These are phyloP conservation scores for Globisporangium irregulare DNA, from an alignment of 352 stramenopile genomes.

Conservation along the genomic window DNA sequence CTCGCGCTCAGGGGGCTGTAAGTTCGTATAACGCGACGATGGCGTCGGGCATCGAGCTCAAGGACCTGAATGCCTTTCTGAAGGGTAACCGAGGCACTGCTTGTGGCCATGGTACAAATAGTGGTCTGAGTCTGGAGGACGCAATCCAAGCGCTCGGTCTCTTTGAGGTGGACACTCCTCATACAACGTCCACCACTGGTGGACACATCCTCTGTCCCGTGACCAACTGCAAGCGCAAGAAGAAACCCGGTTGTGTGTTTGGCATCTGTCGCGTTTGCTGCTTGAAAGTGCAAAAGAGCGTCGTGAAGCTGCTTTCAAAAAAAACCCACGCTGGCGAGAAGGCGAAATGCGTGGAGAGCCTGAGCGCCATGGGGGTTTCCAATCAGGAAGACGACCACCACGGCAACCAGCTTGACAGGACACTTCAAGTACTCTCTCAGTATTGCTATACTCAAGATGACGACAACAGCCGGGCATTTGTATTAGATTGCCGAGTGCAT, in stretches of 20 bases:
- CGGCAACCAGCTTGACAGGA: slow-evolving; percentile 11
- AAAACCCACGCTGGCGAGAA: slow-evolving; percentile 15
- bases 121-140: slow-evolving; percentile 18
- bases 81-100: slow-evolving; percentile 14
- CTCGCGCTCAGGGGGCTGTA: slow-evolving; percentile 54
- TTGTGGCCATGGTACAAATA: background rate
- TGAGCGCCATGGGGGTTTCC: slow-evolving; percentile 30
- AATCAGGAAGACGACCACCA: slow-evolving; percentile 12
- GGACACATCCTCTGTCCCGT: slow-evolving; percentile 29
- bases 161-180: slow-evolving; percentile 15
- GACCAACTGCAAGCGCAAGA: slow-evolving; percentile 36
- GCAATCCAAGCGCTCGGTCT: slow-evolving; percentile 29
- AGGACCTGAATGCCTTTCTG: slow-evolving; percentile 44
- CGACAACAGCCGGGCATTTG: background rate
- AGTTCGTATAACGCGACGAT: slow-evolving; percentile 3
- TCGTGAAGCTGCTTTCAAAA: slow-evolving; percentile 15
- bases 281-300: slow-evolving; percentile 37
- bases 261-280: slow-evolving; percentile 53
- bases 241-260: slow-evolving; percentile 39
- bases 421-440: slow-evolving; percentile 20
- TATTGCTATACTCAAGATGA: background rate
- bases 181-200: background rate
- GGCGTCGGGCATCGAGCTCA: slow-evolving; percentile 5
- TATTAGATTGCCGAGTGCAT: slow-evolving; percentile 31
- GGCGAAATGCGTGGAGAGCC: slow-evolving; percentile 13